These are phyloP conservation scores for Sodiomyces alkalinus DNA, from an alignment of 2,329 filamentous ascomycete genomes.

Conservation along the genomic window DNA sequence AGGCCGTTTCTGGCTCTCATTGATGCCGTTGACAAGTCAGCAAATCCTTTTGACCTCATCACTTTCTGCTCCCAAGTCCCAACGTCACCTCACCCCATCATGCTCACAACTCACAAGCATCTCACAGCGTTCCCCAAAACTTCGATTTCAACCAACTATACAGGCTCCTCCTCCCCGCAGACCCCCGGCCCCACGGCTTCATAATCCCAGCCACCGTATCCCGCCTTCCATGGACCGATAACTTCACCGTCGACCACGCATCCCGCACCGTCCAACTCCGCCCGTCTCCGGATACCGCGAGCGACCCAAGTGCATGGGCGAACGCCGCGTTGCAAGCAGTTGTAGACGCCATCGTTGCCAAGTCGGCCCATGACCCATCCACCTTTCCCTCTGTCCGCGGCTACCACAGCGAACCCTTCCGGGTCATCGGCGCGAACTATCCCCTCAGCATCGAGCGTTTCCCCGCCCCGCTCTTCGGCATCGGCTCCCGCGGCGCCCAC, in stretches of 20 bases:
- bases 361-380: no score
- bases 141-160: slow-evolving; percentile 28
- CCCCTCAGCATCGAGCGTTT: slow-evolving; percentile 40
- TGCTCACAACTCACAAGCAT: not conserved
- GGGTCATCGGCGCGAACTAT: slow-evolving; percentile 20
- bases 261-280: slow-evolving; percentile 17
- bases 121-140: slow-evolving; percentile 28
- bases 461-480: slow-evolving; percentile 48
- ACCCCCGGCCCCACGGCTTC: slow-evolving; percentile 32
- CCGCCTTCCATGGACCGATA: slow-evolving; percentile 29
- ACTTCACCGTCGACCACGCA: slow-evolving; percentile 20
- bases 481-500: slow-evolving; percentile 50
- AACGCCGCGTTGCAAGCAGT: slow-evolving; percentile 23
- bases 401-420: slow-evolving; percentile 27
- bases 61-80: no score
- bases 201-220: slow-evolving; percentile 28
- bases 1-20: no score
- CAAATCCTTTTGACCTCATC: no score
- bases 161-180: slow-evolving; percentile 26
- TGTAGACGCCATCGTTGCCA: slow-evolving; percentile 20
- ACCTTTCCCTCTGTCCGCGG: slow-evolving; percentile 22
- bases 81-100: no score
- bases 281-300: slow-evolving; percentile 9
- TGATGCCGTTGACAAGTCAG: no score
- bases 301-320: slow-evolving; percentile 14